Percentiles rank a stretch among this genome's conserved stretches.
Evolutionary conservation across 2,329 filamentous ascomycete species (phyloP).

Genomic region (Bipolaris oryzae): DNA sequence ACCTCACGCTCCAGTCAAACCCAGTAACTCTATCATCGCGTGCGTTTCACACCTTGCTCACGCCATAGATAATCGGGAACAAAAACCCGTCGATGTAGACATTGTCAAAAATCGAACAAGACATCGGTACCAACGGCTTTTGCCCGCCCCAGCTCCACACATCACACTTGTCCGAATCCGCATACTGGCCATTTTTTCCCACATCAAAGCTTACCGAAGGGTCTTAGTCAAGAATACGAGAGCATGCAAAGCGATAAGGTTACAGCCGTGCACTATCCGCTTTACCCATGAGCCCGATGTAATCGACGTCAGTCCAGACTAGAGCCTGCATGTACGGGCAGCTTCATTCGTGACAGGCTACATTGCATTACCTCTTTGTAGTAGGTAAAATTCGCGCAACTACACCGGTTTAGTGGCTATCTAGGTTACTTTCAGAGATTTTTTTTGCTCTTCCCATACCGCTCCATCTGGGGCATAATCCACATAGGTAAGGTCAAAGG

Average conservation of each 20-base stretch:
- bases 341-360: constrained; percentile 22
- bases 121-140: constrained; percentile 11
- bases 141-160: constrained; percentile 8
- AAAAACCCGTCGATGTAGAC: background rate
- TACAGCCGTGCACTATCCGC: constrained; percentile 27
- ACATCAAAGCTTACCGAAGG: constrained; percentile 41
- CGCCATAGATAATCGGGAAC: background rate
- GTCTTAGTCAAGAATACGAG: constrained; percentile 40
- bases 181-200: constrained; percentile 14
- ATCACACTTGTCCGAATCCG: constrained; percentile 21
- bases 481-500: constrained; percentile 11
- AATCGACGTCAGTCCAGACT: constrained; percentile 26
- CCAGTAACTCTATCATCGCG: background rate
- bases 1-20: background rate
- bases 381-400: constrained; percentile 19
- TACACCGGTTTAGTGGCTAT: constrained; percentile 30
- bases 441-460: constrained; percentile 25
- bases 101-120: constrained; percentile 5
- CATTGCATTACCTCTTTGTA: constrained; percentile 18
- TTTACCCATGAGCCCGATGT: constrained; percentile 18
- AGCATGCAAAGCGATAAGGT: constrained; percentile 44
- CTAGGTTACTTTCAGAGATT: constrained; percentile 25
- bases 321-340: constrained; percentile 28
- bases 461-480: constrained; percentile 23
- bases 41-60: too few relatives aligned